phyloP scores from a whole-genome alignment of 2,329 filamentous ascomycete species.

The Podosphaera aphanis region DNA sequence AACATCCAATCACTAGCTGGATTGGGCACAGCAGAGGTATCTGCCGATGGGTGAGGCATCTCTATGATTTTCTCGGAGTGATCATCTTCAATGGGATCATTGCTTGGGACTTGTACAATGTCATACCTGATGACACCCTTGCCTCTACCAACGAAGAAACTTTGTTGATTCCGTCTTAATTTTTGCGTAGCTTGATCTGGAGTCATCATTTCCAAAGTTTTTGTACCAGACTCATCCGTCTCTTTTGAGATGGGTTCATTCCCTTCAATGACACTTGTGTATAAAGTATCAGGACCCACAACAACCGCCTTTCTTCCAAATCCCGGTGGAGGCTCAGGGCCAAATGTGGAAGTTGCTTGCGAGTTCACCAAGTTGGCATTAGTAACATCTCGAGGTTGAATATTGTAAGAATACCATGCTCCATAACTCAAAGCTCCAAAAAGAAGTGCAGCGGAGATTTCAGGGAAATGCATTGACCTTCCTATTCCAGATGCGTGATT shows the following conservation, averaged over 20 bases:
- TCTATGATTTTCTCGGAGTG: slow-evolving; percentile 97
- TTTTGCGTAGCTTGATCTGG: slow-evolving; percentile 83
- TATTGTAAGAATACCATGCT: slow-evolving; percentile 51
- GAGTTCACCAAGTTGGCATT: slow-evolving; percentile 1
- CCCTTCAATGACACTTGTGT: slow-evolving; percentile 64
- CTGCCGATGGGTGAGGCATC: slow-evolving; percentile 37
- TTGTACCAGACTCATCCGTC: slow-evolving; percentile 61
- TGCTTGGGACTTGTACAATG: slow-evolving; percentile 80
- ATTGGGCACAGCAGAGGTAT: slow-evolving; percentile 18
- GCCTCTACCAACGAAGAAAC: slow-evolving; percentile 70
- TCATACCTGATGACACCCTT: slow-evolving; percentile 87
- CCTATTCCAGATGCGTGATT: slow-evolving; percentile 1
- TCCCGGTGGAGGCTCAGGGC: slow-evolving; percentile 2
- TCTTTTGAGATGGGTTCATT: slow-evolving; percentile 75
- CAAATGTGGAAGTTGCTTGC: slow-evolving; percentile 12
- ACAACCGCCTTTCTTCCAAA: slow-evolving; percentile 48
- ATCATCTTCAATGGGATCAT: slow-evolving; percentile 95
- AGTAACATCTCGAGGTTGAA: slow-evolving; percentile 6
- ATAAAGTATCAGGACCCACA: slow-evolving; percentile 74
- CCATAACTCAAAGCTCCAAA: slow-evolving; percentile 49
- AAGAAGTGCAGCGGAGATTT: slow-evolving; percentile 39
- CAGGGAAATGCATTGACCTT: slow-evolving; percentile 51
- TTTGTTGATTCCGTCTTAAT: slow-evolving; percentile 72
- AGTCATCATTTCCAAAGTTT: slow-evolving; percentile 86
- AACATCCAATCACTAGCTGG: slow-evolving; percentile 89